Conservation (phyloP, 2,329 filamentous ascomycete genomes). For the Hymenoscyphus infarciens region DNA sequence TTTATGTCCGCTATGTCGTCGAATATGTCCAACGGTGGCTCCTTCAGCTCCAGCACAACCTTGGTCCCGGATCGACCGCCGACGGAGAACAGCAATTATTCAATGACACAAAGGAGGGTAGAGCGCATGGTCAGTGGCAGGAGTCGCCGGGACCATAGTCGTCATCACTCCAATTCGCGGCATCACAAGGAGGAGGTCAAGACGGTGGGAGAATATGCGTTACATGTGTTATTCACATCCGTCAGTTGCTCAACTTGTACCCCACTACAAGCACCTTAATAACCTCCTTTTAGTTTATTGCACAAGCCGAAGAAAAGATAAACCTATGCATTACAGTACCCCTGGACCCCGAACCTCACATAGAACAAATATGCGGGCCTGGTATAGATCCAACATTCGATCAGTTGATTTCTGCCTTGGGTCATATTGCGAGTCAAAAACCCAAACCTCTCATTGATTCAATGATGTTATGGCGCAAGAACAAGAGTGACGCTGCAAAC, state of each 20-base stretch:
- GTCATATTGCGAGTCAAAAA: conserved; percentile 90
- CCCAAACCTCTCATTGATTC: conserved; percentile 94
- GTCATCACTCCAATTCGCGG: conserved; percentile 62
- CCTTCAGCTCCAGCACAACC: conserved; percentile 33
- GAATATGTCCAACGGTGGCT: conserved; percentile 28
- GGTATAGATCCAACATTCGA: conserved; percentile 88
- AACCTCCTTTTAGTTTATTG: conserved; percentile 66
- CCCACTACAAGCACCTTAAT: conserved; percentile 29
- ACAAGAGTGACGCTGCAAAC: conserved; percentile 84
- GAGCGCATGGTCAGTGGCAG: conserved; percentile 64
- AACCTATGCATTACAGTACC: conserved; percentile 79
- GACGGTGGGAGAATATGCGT: conserved; percentile 95
- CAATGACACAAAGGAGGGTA: conserved; percentile 48
- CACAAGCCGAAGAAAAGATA: conserved; percentile 94
- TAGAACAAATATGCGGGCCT: conserved; percentile 87
- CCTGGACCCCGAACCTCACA: conserved; percentile 74
- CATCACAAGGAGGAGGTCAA: conserved; percentile 69
- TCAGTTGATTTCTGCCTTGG: conserved; percentile 87
- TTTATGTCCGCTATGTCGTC: conserved; percentile 27
- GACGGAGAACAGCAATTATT: conserved; percentile 45
- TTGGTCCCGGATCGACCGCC: conserved; percentile 34
- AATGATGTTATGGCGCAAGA: conserved; percentile 97
- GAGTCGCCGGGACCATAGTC: conserved; percentile 68
- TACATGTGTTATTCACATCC: conserved; percentile 94
- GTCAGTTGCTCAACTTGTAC: conserved; percentile 44